Conservation (phyloP, 1,284 basidiomycete species). For the Puccinia hordei region DNA sequence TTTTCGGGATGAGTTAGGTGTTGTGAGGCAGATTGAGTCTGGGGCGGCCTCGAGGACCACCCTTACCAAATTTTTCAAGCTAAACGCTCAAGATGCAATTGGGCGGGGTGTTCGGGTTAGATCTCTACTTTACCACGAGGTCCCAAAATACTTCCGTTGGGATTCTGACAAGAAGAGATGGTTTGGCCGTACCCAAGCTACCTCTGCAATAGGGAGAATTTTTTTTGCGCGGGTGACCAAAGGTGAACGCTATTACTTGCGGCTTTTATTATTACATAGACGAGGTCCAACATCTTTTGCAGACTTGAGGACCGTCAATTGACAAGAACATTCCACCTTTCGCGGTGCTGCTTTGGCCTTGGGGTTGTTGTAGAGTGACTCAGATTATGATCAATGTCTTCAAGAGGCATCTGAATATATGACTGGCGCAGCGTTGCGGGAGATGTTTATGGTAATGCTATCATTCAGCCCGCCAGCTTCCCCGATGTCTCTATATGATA, state of each 20-base stretch:
- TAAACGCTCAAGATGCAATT: not conserved
- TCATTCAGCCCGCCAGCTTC: constrained; percentile 58
- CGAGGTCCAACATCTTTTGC: constrained; percentile 60
- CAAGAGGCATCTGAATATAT: too few relatives aligned
- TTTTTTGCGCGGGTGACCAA: constrained; percentile 59
- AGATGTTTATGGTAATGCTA: constrained; percentile 62
- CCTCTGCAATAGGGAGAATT: constrained; percentile 61
- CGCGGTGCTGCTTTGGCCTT: too few relatives aligned
- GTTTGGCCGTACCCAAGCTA: constrained; percentile 55
- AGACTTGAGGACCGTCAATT: constrained; percentile 58
- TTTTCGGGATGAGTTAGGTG: not conserved
- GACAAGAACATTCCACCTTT: constrained; percentile 53
- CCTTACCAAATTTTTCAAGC: not conserved
- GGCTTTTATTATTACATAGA: constrained; percentile 60
- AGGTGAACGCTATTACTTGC: constrained; percentile 61
- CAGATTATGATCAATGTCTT: too few relatives aligned
- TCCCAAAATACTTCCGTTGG: constrained; percentile 20
- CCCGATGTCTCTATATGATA: constrained; percentile 62
- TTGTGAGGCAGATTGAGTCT: not conserved
- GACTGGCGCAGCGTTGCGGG: constrained; percentile 60
- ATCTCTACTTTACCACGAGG: not conserved
- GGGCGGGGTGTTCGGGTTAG: not conserved
- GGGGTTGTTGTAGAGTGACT: too few relatives aligned
- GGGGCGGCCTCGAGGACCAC: not conserved
- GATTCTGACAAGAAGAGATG: not conserved